Evolutionary conservation across 805 yeast species (phyloP).

Genomic region (Vanderwaltozyma polyspora): DNA sequence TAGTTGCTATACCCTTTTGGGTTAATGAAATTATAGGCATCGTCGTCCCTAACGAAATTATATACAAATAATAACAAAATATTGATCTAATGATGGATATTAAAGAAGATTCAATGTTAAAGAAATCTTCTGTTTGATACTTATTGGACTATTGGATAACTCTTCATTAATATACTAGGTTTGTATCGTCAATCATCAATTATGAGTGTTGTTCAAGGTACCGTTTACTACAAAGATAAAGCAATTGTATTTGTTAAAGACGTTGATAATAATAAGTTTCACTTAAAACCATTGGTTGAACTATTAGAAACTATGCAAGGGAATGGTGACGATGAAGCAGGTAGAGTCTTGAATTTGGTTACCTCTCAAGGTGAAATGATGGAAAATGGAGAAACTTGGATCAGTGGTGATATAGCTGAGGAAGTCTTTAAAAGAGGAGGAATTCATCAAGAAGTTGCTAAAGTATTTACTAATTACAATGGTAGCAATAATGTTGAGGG

Average conservation of each 20-base stretch:
- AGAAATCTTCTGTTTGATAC: too few relatives aligned
- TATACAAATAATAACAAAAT: too few relatives aligned
- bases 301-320: not conserved
- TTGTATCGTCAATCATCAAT: not conserved
- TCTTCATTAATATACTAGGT: not conserved
- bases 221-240: constrained; percentile 11
- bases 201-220: not conserved
- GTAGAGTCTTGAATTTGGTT: too few relatives aligned
- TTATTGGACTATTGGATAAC: too few relatives aligned
- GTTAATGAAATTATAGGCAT: too few relatives aligned
- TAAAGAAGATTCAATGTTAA: too few relatives aligned
- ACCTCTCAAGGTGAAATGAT: not conserved
- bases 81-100: too few relatives aligned
- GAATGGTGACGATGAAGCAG: not conserved
- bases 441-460: not conserved
- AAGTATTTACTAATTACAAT: not conserved
- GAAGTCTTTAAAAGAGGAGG: constrained; percentile 4
- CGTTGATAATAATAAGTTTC: constrained; percentile 1
- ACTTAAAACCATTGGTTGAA: not conserved
- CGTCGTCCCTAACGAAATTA: too few relatives aligned
- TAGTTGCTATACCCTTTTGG: too few relatives aligned
- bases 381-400: not conserved
- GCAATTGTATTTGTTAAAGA: constrained; percentile 5
- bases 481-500: not conserved
- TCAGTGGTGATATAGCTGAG: not conserved